Conservation (phyloP, 371 early-diverging fungal genomes). For the Mucor mucedo region DNA sequence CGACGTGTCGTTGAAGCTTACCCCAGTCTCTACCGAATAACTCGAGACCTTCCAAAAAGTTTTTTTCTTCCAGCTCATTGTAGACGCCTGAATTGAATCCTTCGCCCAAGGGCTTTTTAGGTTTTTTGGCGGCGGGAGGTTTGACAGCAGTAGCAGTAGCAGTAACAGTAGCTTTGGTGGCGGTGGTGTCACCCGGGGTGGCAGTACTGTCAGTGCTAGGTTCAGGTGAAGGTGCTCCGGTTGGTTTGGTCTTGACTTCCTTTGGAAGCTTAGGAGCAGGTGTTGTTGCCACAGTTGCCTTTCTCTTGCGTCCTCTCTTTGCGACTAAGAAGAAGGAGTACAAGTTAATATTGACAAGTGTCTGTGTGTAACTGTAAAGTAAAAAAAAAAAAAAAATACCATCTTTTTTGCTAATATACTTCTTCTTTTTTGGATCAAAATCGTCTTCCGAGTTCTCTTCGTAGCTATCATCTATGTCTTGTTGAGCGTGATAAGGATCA, state of each 20-base stretch:
- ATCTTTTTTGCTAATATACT: conserved; percentile 37
- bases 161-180: not conserved
- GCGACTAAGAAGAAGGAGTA: not conserved
- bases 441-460: conserved; percentile 62
- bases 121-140: conserved; percentile 31
- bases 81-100: conserved; percentile 77
- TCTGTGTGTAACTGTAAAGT: not conserved
- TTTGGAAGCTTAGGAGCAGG: not conserved
- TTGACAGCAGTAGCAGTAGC: not conserved
- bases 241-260: not conserved
- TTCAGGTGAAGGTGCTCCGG: not conserved
- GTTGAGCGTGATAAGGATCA: conserved; percentile 30
- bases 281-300: conserved; percentile 3
- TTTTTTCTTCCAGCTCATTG: conserved; percentile 76
- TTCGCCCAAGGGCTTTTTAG: conserved; percentile 48
- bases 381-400: conserved; percentile 1
- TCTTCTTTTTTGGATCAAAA: conserved; percentile 41
- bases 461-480: conserved; percentile 53
- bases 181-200: not conserved
- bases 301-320: conserved; percentile 30
- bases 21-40: conserved; percentile 84
- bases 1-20: conserved; percentile 72
- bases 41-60: conserved; percentile 78
- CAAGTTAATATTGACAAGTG: not conserved
- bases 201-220: not conserved